Percentiles rank a stretch among this genome's conserved stretches.
Evolutionary conservation across 2,329 filamentous ascomycete genomes (phyloP).

Genomic region (Xylariaceae sp.): DNA sequence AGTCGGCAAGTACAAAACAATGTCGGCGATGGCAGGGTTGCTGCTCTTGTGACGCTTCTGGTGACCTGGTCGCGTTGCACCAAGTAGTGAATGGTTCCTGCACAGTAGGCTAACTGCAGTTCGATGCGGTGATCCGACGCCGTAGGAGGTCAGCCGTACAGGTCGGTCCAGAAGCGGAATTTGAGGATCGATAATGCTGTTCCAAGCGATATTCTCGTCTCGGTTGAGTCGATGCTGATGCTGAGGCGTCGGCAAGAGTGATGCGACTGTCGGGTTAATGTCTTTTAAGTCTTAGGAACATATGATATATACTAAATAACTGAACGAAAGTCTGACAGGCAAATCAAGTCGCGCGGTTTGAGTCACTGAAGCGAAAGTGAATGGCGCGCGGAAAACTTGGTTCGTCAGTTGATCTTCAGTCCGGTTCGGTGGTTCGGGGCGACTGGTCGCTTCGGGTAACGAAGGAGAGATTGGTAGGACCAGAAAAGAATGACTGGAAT

Average conservation of each 20-base stretch:
- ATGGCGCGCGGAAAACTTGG: neutral
- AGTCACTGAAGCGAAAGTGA: constrained; percentile 2
- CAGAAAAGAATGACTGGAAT: constrained; percentile 14
- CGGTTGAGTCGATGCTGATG: neutral
- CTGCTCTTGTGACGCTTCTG: constrained; percentile 1
- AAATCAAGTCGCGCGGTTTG: neutral
- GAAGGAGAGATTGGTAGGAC: neutral
- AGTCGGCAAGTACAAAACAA: neutral
- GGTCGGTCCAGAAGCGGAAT: neutral
- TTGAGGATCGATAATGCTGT: constrained; percentile 3
- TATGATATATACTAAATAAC: neutral
- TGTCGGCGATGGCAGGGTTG: neutral
- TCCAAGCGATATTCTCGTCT: neutral
- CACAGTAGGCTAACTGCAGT: constrained; percentile 27
- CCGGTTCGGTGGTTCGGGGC: neutral
- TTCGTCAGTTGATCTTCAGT: neutral
- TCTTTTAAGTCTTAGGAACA: neutral
- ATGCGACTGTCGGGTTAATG: neutral
- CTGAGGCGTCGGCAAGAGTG: neutral
- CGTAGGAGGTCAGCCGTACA: constrained; percentile 13
- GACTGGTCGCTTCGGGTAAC: neutral
- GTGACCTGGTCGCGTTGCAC: constrained; percentile 18
- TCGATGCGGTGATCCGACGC: constrained; percentile 26
- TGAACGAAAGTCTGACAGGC: neutral
- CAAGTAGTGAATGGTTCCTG: constrained; percentile 26